Conservation (phyloP, 1,284 basidiomycete genomes). For the Ganoderma multipileum region DNA sequence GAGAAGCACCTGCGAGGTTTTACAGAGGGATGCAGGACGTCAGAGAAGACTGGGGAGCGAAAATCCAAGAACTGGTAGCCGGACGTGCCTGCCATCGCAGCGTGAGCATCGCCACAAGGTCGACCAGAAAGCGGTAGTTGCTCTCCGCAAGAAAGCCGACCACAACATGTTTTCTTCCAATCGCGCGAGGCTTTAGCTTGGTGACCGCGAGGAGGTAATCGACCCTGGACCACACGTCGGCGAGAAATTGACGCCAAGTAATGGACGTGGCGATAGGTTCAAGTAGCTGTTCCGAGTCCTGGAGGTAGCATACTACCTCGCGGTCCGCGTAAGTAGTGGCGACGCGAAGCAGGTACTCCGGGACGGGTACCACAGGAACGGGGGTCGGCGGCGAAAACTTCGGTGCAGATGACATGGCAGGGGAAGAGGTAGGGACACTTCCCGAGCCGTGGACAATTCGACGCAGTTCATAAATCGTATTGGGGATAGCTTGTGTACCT, state of each 20-base stretch:
- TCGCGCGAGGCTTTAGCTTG: not conserved
- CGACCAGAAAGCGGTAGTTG: conserved; percentile 16
- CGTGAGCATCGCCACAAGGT: conserved; percentile 15
- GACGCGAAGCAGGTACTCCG: conserved; percentile 15
- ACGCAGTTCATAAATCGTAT: not conserved
- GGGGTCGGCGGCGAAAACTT: conserved; percentile 9
- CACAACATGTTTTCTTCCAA: conserved; percentile 11
- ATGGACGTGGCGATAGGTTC: conserved; percentile 6
- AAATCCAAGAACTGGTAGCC: not conserved
- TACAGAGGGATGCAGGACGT: not conserved
- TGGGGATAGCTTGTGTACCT: not conserved
- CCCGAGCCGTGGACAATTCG: not conserved
- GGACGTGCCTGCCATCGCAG: conserved; percentile 15
- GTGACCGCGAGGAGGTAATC: conserved; percentile 14
- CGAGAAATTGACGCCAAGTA: conserved; percentile 17
- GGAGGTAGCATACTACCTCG: conserved; percentile 14
- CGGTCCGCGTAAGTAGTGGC: conserved; percentile 12
- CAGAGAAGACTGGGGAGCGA: not conserved
- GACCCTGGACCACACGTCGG: conserved; percentile 11
- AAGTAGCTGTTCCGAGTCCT: no score
- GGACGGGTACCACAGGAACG: conserved; percentile 4
- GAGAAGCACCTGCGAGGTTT: conserved; percentile 5
- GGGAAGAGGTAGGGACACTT: not conserved
- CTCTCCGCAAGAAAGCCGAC: conserved; percentile 18
- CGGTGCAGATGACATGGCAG: not conserved